A percentile compares a stretch with the other conserved stretches of the same genome.
Conservation (phyloP, 345 rosid genomes). For the Abelmoschus esculentus region DNA sequence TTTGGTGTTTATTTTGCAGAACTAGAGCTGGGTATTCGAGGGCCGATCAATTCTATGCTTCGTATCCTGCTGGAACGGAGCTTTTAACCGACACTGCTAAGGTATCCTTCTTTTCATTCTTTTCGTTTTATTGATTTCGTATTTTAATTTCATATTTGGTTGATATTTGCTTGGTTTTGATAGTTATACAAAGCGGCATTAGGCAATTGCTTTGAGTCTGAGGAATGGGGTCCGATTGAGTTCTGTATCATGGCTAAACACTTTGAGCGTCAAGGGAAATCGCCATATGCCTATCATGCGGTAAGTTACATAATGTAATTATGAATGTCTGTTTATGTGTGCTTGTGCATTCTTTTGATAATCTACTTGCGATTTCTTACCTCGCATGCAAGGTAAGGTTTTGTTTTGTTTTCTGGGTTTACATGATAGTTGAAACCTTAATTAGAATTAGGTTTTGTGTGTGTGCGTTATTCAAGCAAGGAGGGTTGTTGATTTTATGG, state of each 20-base stretch:
- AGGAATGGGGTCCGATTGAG: conserved; percentile 86
- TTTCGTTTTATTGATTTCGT: neutral
- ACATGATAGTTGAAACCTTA: neutral
- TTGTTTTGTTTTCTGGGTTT: neutral
- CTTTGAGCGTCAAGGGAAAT: conserved; percentile 87
- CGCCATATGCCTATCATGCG: conserved; percentile 84
- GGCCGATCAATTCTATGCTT: conserved; percentile 81
- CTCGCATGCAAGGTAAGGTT: neutral
- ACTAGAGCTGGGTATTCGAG: conserved; percentile 87
- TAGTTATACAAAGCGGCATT: conserved; percentile 87
- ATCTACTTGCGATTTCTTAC: neutral
- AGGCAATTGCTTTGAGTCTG: conserved; percentile 75
- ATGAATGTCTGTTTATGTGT: neutral
- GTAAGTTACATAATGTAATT: conserved; percentile 31
- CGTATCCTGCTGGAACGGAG: conserved; percentile 94
- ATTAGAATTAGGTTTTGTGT: neutral
- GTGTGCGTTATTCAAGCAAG: neutral
- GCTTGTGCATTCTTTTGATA: neutral
- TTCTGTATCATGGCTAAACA: conserved; percentile 79
- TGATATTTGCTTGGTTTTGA: neutral
- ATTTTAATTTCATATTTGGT: conserved; percentile 3
- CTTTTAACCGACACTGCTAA: conserved; percentile 71
- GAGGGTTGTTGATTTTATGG: neutral
- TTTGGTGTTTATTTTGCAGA: conserved; percentile 31
- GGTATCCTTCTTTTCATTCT: conserved; percentile 21